Evolutionary conservation across 2,329 filamentous ascomycete genomes (phyloP).

Genomic region (Microdochium trichocladiopsis): DNA sequence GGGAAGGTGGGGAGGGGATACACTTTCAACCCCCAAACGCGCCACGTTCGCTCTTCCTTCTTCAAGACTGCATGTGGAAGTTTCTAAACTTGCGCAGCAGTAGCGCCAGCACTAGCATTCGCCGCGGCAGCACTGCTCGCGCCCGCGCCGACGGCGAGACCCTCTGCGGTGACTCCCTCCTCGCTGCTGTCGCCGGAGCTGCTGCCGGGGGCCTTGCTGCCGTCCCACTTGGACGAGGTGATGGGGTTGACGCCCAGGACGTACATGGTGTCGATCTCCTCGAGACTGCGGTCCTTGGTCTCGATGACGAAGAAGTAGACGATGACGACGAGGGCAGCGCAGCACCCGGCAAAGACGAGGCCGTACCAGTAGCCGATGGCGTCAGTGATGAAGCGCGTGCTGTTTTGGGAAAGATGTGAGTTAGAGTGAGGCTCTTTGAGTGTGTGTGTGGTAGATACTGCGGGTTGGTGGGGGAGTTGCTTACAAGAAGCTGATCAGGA

Average conservation of each 20-base stretch:
- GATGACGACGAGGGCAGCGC: constrained; percentile 52
- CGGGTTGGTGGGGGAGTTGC: constrained; percentile 10
- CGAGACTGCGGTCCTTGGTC: constrained; percentile 62
- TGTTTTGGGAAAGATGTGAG: constrained; percentile 2
- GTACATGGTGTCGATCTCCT: constrained; percentile 77
- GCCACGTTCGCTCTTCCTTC: too few relatives aligned
- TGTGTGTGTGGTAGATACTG: too few relatives aligned
- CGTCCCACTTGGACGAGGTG: constrained; percentile 30
- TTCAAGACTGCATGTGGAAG: too few relatives aligned
- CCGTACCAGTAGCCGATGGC: constrained; percentile 64
- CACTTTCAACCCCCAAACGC: too few relatives aligned
- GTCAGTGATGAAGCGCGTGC: constrained; percentile 65
- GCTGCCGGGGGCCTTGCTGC: constrained; percentile 14
- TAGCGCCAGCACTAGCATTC: too few relatives aligned
- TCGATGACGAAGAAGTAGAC: constrained; percentile 75
- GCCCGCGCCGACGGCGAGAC: too few relatives aligned
- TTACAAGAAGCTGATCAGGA: constrained; percentile 48
- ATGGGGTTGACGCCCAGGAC: constrained; percentile 41
- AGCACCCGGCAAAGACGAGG: constrained; percentile 64
- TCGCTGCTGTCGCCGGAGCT: neutral
- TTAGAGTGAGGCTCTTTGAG: constrained; percentile 12
- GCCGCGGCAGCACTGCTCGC: too few relatives aligned
- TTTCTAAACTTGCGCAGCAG: too few relatives aligned
- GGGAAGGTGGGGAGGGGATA: too few relatives aligned
- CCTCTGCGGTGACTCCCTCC: too few relatives aligned